phyloP scores from a whole-genome alignment of 73 alveolate genomes.

The Effrenium voratum region DNA sequence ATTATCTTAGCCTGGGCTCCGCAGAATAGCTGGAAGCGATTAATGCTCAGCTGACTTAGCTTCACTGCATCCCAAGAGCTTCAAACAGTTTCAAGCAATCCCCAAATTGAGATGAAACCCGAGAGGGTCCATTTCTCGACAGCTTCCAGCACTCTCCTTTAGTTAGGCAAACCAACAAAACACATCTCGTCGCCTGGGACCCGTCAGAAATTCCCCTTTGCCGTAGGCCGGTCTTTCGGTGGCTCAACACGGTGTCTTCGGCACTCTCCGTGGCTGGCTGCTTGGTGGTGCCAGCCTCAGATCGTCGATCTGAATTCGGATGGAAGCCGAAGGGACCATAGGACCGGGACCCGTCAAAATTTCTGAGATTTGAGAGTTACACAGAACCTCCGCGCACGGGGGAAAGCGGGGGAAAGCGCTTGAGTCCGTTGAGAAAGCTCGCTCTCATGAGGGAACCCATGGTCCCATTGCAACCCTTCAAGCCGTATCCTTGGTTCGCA shows the following conservation, averaged over 20 bases:
- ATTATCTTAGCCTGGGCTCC: no score
- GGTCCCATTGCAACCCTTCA: no score
- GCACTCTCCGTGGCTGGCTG: slow-evolving; percentile 60
- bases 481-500: no score
- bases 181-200: neutral
- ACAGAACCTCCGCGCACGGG: no score
- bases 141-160: neutral
- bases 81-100: neutral
- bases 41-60: neutral
- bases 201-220: neutral
- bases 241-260: slow-evolving; percentile 68
- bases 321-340: no score
- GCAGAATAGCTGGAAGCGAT: no score
- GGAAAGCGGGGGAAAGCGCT: no score
- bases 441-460: no score
- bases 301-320: neutral
- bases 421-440: no score
- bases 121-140: neutral
- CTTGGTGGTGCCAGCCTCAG: slow-evolving; percentile 26
- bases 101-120: neutral
- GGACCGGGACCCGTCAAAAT: no score
- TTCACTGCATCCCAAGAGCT: neutral
- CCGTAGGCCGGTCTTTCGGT: slow-evolving; percentile 43
- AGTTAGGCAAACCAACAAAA: neutral
- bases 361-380: no score